Evolutionary conservation across 169 alveolate species (phyloP).

Genomic region (Plasmodium cynomolgi): DNA sequence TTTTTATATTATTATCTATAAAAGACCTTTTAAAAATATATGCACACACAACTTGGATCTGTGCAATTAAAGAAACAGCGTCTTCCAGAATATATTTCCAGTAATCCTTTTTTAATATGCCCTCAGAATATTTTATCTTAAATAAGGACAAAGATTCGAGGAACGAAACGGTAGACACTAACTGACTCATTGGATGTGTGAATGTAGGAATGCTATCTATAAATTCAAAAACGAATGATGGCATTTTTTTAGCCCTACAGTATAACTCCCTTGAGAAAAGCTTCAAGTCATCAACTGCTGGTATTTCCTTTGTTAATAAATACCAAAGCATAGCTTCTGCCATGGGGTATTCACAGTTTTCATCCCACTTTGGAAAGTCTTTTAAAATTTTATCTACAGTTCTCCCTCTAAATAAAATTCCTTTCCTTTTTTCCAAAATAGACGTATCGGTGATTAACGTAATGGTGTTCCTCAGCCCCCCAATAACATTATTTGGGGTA

Average conservation of each 20-base stretch:
- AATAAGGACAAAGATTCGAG: constrained; percentile 89
- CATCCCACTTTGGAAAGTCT: constrained; percentile 85
- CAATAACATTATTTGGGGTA: constrained; percentile 72
- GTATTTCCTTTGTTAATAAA: constrained; percentile 93
- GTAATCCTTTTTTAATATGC: constrained; percentile 87
- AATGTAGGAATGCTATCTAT: constrained; percentile 88
- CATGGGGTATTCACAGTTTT: constrained; percentile 88
- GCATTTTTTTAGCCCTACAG: constrained; percentile 84
- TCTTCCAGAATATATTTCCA: constrained; percentile 93
- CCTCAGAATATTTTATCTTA: constrained; percentile 83
- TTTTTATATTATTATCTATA: constrained; percentile 77
- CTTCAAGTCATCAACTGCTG: constrained; percentile 83
- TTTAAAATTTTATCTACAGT: constrained; percentile 88
- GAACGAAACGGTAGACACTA: constrained; percentile 90
- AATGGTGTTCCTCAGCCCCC: constrained; percentile 94
- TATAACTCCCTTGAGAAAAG: constrained; percentile 86
- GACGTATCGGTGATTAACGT: constrained; percentile 95
- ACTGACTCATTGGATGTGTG: constrained; percentile 96
- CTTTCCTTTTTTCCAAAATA: constrained; percentile 91
- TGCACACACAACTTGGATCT: constrained; percentile 80
- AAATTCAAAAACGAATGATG: constrained; percentile 85
- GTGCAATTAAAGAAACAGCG: constrained; percentile 87
- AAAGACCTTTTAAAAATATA: constrained; percentile 84
- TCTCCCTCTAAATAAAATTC: constrained; percentile 92
- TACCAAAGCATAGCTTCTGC: constrained; percentile 96